phyloP scores from a whole-genome alignment of 2,329 filamentous ascomycete genomes.

The Pyrenophora tritici-repentis region DNA sequence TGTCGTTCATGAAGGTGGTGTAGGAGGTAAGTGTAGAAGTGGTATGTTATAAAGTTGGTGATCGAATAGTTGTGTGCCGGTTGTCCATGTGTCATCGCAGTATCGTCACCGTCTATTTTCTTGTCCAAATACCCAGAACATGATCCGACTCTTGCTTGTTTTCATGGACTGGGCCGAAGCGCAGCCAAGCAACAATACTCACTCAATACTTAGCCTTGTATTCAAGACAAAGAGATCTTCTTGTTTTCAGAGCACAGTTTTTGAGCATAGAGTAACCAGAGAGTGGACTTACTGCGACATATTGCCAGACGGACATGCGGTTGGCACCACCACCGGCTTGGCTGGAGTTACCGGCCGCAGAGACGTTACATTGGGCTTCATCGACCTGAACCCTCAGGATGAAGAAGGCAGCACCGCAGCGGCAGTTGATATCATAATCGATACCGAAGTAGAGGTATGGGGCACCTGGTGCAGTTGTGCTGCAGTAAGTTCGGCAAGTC shows the following conservation, averaged over 20 bases:
- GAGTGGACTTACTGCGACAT: constrained; percentile 6
- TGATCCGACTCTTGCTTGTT: background rate
- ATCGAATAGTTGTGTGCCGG: no score
- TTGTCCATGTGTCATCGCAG: no score
- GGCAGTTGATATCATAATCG: background rate
- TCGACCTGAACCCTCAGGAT: background rate
- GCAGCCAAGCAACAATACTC: constrained; percentile 11
- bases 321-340: background rate
- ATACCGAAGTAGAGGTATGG: background rate
- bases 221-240: background rate
- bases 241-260: constrained; percentile 17
- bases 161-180: background rate
- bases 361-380: background rate
- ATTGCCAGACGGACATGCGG: background rate
- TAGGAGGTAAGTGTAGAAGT: no score
- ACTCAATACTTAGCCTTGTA: constrained; percentile 4
- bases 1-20: no score
- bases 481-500: background rate
- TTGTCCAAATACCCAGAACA: background rate
- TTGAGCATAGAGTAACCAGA: constrained; percentile 11
- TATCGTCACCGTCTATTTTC: no score
- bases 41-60: no score
- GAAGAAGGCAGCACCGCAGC: background rate
- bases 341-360: background rate
- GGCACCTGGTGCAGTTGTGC: background rate